Percentiles rank a stretch among this genome's conserved stretches.
phyloP scores from a whole-genome alignment of 805 yeast genomes.

The Zygosaccharomyces kombuchaensis region DNA sequence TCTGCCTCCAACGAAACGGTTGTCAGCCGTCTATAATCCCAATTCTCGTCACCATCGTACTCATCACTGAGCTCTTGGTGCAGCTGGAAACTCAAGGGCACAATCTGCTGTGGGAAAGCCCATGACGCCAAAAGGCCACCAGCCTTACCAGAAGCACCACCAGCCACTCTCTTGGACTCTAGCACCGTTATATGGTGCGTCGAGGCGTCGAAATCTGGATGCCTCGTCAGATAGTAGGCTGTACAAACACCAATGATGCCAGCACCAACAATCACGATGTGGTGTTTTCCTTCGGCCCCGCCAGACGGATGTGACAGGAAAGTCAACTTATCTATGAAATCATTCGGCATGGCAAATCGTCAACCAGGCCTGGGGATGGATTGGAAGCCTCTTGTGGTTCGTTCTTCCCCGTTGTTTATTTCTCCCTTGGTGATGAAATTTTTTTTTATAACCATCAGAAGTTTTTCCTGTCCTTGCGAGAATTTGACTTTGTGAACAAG shows the following conservation, averaged over 20 bases:
- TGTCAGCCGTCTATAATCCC: constrained; percentile 90
- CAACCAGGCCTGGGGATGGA: neutral
- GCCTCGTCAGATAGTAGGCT: constrained; percentile 81
- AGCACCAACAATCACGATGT: constrained; percentile 84
- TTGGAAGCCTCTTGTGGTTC: neutral
- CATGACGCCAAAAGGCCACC: constrained; percentile 92
- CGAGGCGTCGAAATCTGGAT: constrained; percentile 69
- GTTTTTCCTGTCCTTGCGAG: constrained; percentile 3
- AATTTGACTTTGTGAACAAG: constrained; percentile 4
- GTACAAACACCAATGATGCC: constrained; percentile 96
- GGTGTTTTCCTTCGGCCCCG: constrained; percentile 52
- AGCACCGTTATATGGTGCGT: constrained; percentile 78
- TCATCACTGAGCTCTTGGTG: constrained; percentile 78
- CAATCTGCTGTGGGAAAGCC: constrained; percentile 96
- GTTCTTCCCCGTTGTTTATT: neutral
- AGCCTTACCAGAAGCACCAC: constrained; percentile 97
- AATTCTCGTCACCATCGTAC: constrained; percentile 76
- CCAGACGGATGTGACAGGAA: constrained; percentile 24
- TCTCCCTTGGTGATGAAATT: constrained; percentile 1
- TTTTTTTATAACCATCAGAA: constrained; percentile 1
- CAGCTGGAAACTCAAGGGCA: constrained; percentile 77
- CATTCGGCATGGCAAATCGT: constrained; percentile 11
- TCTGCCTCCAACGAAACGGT: constrained; percentile 88
- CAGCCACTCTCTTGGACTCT: constrained; percentile 90
- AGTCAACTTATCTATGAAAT: constrained; percentile 17